Evolutionary conservation across 192 early-diverging fungal genomes (phyloP), one percentile per base, ranked within the genome.

Genomic region (Irineochytrium annulatum): DNA sequence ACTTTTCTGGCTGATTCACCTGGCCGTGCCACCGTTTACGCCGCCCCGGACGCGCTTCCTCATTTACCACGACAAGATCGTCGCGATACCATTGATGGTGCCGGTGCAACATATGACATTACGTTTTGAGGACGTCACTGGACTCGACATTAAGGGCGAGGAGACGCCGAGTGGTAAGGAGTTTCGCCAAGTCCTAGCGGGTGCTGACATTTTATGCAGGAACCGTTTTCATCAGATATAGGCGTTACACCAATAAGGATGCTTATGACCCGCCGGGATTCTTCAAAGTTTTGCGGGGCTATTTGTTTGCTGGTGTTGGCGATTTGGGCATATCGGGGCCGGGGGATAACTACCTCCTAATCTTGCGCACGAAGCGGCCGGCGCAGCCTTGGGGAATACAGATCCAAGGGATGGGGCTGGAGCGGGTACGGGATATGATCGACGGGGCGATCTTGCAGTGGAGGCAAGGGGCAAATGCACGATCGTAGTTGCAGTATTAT

Each of bases 31-130:
- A 26, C 60, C 60, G 17, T 37, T 62, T 30, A 53, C 54, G 32
- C 49, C 60, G 16, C 60, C 60, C 6, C 60, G 60, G 16, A 52
- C 54, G 14, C 46, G 60, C 27, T 28, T 62, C 3, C 48, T 48
- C 4, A 24, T 62, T 24, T 62, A 62, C 60, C 52, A 62, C 22
- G 60, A 62, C 34, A 62, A 62, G 39, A 48, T 62, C 8, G 60
- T 62, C 17, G 60, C 60, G 33, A 62, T 62, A 29, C 60, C 60
- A 22, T 39, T 62, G 34, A 53, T 52, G n/a, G 52, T 53, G 34
- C 60, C 60, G 16, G 60, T 62, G 29, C 60, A 62, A 39, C 54
- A 62, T 30, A 28, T 41, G 11, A 62, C 49, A 11, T 24, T 62
- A 1, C 30, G 37, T 20, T 62, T 62, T 28, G 33, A 4, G 8